These are phyloP conservation scores for Floccularia luteovirens DNA, from an alignment of 768 basidiomycete genomes.

Conservation along the genomic window DNA sequence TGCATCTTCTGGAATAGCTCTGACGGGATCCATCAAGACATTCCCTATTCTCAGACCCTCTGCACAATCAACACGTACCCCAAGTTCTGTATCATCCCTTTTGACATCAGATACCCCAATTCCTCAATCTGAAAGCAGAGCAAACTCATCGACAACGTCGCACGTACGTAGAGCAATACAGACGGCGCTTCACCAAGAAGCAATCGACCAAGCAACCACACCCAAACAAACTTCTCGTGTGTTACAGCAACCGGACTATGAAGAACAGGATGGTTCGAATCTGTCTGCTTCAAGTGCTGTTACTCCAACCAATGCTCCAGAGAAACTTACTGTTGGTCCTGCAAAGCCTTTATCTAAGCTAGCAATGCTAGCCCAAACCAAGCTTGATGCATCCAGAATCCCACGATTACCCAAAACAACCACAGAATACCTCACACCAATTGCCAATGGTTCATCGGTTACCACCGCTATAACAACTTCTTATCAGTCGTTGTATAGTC, in stretches of 20 bases:
- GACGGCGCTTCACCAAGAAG: conserved; percentile 60
- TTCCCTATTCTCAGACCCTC: conserved; percentile 69
- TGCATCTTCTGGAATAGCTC: conserved; percentile 43
- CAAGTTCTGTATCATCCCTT: conserved; percentile 25
- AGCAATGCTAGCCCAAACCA: conserved; percentile 63
- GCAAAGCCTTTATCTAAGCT: conserved; percentile 59
- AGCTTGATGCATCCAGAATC: conserved; percentile 32
- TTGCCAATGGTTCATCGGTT: conserved; percentile 76
- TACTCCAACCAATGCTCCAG: conserved; percentile 12
- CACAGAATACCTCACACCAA: conserved; percentile 71
- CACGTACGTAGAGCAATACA: conserved; percentile 60
- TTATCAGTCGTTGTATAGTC: conserved; percentile 63
- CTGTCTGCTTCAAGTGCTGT: too few species aligned
- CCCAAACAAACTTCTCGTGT: conserved; percentile 12
- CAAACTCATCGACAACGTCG: conserved; percentile 46
- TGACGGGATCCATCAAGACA: conserved; percentile 60
- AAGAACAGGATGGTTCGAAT: conserved; percentile 2
- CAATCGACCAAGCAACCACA: conserved; percentile 27
- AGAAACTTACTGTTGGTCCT: too few species aligned
- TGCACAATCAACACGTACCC: conserved; percentile 38
- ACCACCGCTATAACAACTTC: conserved; percentile 82
- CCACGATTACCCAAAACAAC: conserved; percentile 38
- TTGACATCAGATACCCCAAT: conserved; percentile 11
- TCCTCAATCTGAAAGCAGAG: conserved; percentile 9
- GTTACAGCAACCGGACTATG: too few species aligned